These are phyloP conservation scores for Gloeostereum incarnatum DNA, from an alignment of 768 basidiomycete species.

Conservation along the genomic window DNA sequence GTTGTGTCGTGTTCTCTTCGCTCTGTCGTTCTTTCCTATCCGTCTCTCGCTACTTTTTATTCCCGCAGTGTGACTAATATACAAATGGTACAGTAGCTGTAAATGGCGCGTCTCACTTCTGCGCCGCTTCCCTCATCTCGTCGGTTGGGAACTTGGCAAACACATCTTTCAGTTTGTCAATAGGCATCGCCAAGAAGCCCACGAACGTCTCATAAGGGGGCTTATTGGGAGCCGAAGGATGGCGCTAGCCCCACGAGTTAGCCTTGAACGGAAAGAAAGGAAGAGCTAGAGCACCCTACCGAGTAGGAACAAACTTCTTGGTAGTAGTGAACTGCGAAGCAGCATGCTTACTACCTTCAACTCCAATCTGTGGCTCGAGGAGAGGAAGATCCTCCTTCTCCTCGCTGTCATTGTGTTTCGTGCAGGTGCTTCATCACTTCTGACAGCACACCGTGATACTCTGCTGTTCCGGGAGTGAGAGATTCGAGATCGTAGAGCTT, in stretches of 20 bases:
- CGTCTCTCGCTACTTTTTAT: no score
- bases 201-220: conserved; percentile 54
- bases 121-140: conserved; percentile 32
- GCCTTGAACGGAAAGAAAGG: neutral
- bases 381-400: conserved; percentile 47
- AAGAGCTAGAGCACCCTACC: conserved; percentile 21
- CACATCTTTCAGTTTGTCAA: conserved; percentile 50
- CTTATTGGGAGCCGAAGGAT: conserved; percentile 43
- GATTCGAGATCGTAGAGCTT: conserved; percentile 38
- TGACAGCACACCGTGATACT: conserved; percentile 33
- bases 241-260: conserved; percentile 23
- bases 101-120: no score
- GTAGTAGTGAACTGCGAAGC: conserved; percentile 41
- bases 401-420: conserved; percentile 47
- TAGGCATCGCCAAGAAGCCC: conserved; percentile 42
- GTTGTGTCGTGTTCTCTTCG: neutral
- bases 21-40: conserved; percentile 6
- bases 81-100: no score
- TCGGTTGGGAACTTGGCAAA: conserved; percentile 49
- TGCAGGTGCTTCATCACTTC: conserved; percentile 37
- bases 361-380: conserved; percentile 37
- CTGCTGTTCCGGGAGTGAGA: conserved; percentile 27
- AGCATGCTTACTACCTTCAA: conserved; percentile 31
- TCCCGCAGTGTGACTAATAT: no score
- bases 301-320: conserved; percentile 55